These are phyloP conservation scores for Macadamia integrifolia DNA, from an alignment of 164 flowering plant species.

Conservation along the genomic window DNA sequence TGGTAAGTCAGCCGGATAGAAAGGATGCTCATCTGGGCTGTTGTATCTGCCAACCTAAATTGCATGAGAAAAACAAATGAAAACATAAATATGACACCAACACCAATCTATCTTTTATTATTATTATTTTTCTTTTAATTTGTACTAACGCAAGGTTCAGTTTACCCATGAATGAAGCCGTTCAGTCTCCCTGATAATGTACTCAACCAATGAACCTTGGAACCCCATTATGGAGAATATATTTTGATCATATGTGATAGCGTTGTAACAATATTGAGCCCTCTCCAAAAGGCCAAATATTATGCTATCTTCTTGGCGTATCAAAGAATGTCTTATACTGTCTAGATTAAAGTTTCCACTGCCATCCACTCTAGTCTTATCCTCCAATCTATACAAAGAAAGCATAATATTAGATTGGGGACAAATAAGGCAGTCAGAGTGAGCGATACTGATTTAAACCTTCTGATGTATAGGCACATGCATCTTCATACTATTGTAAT, in stretches of 20 bases:
- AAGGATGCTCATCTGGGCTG: slow-evolving; percentile 96
- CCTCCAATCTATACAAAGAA: slow-evolving; percentile 27
- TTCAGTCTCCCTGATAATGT: slow-evolving; percentile 77
- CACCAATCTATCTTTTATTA: background rate
- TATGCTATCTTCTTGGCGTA: slow-evolving; percentile 92
- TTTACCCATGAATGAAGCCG: slow-evolving; percentile 84
- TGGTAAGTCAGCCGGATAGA: slow-evolving; percentile 70
- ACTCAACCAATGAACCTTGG: slow-evolving; percentile 77
- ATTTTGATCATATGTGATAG: slow-evolving; percentile 57
- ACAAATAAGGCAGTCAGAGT: background rate
- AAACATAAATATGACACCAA: background rate
- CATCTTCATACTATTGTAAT: too few relatives aligned
- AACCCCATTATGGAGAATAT: slow-evolving; percentile 62
- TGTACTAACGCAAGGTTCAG: background rate
- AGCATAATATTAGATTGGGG: slow-evolving; percentile 4
- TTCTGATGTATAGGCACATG: background rate
- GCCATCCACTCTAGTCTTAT: slow-evolving; percentile 62
- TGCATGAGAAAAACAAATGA: slow-evolving; percentile 5
- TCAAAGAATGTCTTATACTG: slow-evolving; percentile 62
- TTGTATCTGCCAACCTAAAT: slow-evolving; percentile 80
- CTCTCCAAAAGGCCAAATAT: slow-evolving; percentile 87
- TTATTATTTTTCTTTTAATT: background rate
- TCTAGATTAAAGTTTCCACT: slow-evolving; percentile 76
- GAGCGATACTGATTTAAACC: background rate
- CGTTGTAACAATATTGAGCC: slow-evolving; percentile 72